phyloP scores from a whole-genome alignment of 148 eudicot genomes.

The Nyssa sinensis region DNA sequence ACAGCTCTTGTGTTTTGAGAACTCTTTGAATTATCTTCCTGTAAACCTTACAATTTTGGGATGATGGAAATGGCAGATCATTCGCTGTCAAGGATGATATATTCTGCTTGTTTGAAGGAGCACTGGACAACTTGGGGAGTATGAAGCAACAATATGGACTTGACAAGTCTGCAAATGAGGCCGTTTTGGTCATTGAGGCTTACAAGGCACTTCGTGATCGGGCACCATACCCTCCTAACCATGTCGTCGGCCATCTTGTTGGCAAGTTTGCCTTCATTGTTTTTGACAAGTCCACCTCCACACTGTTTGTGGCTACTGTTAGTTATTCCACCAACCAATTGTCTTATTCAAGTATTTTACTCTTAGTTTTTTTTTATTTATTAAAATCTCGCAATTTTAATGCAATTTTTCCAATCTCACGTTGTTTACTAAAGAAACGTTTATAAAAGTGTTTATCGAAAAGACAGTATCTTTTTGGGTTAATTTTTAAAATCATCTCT shows the following conservation, averaged over 20 bases:
- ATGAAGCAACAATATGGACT: slow-evolving; percentile 87
- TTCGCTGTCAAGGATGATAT: slow-evolving; percentile 90
- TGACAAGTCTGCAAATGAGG: slow-evolving; percentile 65
- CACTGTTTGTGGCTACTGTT: slow-evolving; percentile 81
- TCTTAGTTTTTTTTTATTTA: no score
- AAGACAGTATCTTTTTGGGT: no score
- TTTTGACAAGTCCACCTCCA: slow-evolving; percentile 80
- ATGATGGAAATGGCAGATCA: slow-evolving; percentile 38
- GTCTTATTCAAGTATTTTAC: not conserved
- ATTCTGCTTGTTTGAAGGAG: slow-evolving; percentile 89
- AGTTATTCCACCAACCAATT: slow-evolving; percentile 18
- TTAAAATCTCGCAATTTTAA: no score
- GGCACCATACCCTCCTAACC: slow-evolving; percentile 90
- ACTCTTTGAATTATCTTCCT: no score
- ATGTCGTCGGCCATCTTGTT: slow-evolving; percentile 75
- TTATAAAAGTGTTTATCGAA: no score
- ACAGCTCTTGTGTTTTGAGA: no score
- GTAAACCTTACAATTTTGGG: not conserved
- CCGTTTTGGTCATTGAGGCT: slow-evolving; percentile 78
- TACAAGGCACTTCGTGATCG: slow-evolving; percentile 92
- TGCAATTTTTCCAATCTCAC: no score
- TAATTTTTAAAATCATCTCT: not conserved
- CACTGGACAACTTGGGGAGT: slow-evolving; percentile 80
- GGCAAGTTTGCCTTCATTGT: slow-evolving; percentile 83
- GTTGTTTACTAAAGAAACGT: no score